These are phyloP conservation scores for Monotropa hypopitys DNA, from an alignment of 179 eudicot species.

Conservation along the genomic window DNA sequence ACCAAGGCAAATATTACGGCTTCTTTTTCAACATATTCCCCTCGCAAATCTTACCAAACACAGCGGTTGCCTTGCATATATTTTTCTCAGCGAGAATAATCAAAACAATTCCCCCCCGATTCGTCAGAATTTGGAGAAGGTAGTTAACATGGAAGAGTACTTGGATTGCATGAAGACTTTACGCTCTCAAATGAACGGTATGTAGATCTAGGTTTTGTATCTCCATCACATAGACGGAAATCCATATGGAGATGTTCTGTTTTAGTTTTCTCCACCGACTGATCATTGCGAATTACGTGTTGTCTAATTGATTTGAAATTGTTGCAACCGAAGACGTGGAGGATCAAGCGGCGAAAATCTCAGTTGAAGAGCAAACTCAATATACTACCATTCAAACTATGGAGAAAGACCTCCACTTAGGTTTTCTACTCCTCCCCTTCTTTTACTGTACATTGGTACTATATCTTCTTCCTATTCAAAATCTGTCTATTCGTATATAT, in stretches of 20 bases:
- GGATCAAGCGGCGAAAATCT: constrained; percentile 63
- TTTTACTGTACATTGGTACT: background rate
- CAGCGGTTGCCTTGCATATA: background rate
- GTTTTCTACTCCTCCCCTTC: constrained; percentile 18
- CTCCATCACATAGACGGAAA: background rate
- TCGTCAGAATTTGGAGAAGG: background rate
- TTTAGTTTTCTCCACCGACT: background rate
- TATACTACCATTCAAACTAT: constrained; percentile 52
- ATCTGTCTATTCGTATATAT: no score
- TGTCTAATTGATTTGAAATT: background rate
- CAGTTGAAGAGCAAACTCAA: constrained; percentile 74
- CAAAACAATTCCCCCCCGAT: background rate
- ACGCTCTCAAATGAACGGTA: constrained; percentile 70
- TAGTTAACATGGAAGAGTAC: constrained; percentile 46
- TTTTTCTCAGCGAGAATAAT: background rate
- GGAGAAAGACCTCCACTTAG: constrained; percentile 53
- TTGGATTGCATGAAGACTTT: constrained; percentile 54
- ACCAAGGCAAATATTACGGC: background rate
- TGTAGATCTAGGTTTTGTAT: background rate
- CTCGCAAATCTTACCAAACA: background rate
- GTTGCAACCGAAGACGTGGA: constrained; percentile 47
- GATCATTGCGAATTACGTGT: background rate
- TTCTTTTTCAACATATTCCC: no score
- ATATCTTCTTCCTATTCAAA: background rate
- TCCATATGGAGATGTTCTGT: background rate